Evolutionary conservation across 2,329 filamentous ascomycete species (phyloP).

Genomic region (Claviceps pazoutovae): DNA sequence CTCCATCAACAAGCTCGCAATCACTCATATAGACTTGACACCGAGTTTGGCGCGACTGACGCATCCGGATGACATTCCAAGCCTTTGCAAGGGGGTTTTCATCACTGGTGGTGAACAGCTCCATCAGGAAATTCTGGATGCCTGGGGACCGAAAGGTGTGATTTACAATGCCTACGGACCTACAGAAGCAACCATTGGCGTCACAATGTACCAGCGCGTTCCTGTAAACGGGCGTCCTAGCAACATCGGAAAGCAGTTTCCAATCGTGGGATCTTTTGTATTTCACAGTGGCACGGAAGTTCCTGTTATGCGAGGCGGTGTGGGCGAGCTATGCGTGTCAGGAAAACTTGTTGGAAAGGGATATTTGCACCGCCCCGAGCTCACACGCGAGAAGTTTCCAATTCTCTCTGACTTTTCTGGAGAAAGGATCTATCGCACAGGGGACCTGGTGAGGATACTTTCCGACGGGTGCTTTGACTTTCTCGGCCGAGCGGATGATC

Average conservation of each 20-base stretch:
- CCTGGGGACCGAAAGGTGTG: conserved; percentile 64
- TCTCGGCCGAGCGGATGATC: conserved; percentile 74
- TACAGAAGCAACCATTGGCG: conserved; percentile 84
- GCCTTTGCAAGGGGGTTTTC: conserved; percentile 69
- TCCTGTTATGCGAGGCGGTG: conserved; percentile 61
- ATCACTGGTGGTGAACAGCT: conserved; percentile 85
- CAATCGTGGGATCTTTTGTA: conserved; percentile 76
- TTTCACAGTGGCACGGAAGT: conserved; percentile 53
- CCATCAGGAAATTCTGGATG: conserved; percentile 77
- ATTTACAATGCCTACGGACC: conserved; percentile 92
- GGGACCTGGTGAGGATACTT: conserved; percentile 71
- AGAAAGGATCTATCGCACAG: conserved; percentile 69
- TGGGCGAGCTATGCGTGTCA: conserved; percentile 81
- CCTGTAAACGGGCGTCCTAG: conserved; percentile 64
- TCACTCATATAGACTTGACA: conserved; percentile 86
- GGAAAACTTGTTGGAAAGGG: conserved; percentile 80
- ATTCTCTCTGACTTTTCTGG: conserved; percentile 34
- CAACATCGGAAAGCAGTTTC: conserved; percentile 78
- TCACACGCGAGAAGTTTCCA: conserved; percentile 67
- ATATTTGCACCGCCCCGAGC: conserved; percentile 67
- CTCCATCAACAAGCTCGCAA: conserved; percentile 55
- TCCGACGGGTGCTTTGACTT: conserved; percentile 78
- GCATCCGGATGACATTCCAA: conserved; percentile 68
- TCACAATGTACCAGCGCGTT: conserved; percentile 78
- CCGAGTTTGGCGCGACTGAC: conserved; percentile 72